phyloP scores from a whole-genome alignment of 1,139 yeast genomes.

The Suhomyces guaymorum region DNA sequence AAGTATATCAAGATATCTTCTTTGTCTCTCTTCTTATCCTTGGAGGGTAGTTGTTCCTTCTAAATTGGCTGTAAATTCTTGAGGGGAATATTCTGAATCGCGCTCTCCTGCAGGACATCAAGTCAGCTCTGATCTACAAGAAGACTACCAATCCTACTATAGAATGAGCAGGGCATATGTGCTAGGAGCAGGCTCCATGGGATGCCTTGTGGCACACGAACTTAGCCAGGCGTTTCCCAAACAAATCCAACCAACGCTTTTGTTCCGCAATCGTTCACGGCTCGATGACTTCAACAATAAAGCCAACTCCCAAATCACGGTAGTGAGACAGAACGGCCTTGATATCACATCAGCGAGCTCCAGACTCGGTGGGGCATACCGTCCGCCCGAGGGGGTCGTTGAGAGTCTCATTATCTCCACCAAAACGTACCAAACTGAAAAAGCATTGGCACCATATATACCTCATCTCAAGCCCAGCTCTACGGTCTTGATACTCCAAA shows the following conservation, averaged over 20 bases:
- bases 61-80: no score
- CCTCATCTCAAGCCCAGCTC: slow-evolving; percentile 44
- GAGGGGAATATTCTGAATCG: no score
- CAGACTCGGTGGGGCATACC: slow-evolving; percentile 13
- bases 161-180: slow-evolving; percentile 28
- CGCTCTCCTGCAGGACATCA: no score
- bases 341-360: slow-evolving; percentile 18
- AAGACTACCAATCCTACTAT: neutral
- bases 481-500: slow-evolving; percentile 68
- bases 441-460: slow-evolving; percentile 48
- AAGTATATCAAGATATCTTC: no score
- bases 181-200: slow-evolving; percentile 49
- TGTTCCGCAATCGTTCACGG: slow-evolving; percentile 40
- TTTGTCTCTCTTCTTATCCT: no score
- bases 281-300: slow-evolving; percentile 41
- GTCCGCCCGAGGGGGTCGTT: slow-evolving; percentile 27
- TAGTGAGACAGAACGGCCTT: slow-evolving; percentile 22
- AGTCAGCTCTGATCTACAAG: no score
- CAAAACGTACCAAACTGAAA: slow-evolving; percentile 57
- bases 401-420: slow-evolving; percentile 61
- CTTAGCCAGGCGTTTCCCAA: slow-evolving; percentile 31
- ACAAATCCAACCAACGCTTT: slow-evolving; percentile 34
- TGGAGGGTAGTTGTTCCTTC: no score
- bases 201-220: slow-evolving; percentile 43
- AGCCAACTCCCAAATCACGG: slow-evolving; percentile 37